Percentiles rank a stretch among this genome's conserved stretches.
phyloP scores from a whole-genome alignment of 2,329 filamentous ascomycete genomes.

The Aspergillus nomiae region DNA sequence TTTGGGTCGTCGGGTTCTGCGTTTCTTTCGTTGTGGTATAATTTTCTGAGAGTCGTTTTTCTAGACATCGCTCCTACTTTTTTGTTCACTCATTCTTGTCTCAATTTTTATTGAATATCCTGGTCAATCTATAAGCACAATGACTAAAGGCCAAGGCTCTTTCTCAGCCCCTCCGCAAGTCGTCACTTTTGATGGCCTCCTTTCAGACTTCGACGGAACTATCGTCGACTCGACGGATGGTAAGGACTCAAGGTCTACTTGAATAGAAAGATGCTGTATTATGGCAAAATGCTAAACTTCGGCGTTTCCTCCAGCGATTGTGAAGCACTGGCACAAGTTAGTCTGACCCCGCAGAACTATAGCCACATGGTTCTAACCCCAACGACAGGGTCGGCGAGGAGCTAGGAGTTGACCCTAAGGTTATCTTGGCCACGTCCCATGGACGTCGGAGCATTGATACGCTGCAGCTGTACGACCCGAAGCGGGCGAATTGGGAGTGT shows the following conservation, averaged over 20 bases:
- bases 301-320: slow-evolving; percentile 50
- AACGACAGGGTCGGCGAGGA: slow-evolving; percentile 62
- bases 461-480: slow-evolving; percentile 74
- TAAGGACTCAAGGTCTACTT: slow-evolving; percentile 22
- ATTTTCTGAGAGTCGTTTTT: background rate
- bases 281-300: slow-evolving; percentile 45
- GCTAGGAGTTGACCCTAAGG: slow-evolving; percentile 78
- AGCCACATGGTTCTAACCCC: background rate
- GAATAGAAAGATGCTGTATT: slow-evolving; percentile 47
- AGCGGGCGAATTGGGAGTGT: slow-evolving; percentile 94
- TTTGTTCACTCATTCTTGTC: slow-evolving; percentile 2
- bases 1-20: background rate
- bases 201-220: slow-evolving; percentile 53
- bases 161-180: slow-evolving; percentile 45
- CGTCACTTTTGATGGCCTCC: slow-evolving; percentile 44
- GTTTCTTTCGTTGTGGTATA: background rate
- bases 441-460: slow-evolving; percentile 87
- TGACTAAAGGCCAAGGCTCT: slow-evolving; percentile 34
- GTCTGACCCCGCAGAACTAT: background rate
- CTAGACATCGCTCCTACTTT: slow-evolving; percentile 1
- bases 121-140: slow-evolving; percentile 22
- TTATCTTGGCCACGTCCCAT: slow-evolving; percentile 88
- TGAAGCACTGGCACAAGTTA: slow-evolving; percentile 65
- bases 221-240: slow-evolving; percentile 51
- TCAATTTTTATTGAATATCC: slow-evolving; percentile 7